Evolutionary conservation across 768 basidiomycete species (phyloP).

Genomic region (Stropharia rugosoannulata): DNA sequence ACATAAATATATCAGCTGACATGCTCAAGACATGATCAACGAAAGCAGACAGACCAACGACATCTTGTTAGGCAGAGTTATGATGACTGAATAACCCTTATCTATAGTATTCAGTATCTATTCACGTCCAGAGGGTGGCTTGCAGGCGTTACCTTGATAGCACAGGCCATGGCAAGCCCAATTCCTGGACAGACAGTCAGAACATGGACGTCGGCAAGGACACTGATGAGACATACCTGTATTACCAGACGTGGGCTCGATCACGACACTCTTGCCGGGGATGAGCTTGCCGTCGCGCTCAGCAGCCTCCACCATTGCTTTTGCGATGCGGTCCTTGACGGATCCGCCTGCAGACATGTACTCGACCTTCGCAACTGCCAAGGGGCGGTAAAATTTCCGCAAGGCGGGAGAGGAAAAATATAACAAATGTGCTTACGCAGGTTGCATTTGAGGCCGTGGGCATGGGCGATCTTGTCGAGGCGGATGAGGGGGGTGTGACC

Average conservation of each 20-base stretch:
- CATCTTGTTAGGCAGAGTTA: constrained; percentile 95
- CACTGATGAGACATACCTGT: constrained; percentile 59
- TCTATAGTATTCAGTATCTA: constrained; percentile 72
- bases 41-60: constrained; percentile 51
- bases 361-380: constrained; percentile 84
- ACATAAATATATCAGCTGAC: not conserved
- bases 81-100: constrained; percentile 91
- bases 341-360: constrained; percentile 90
- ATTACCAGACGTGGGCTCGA: constrained; percentile 95
- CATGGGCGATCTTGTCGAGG: constrained; percentile 73
- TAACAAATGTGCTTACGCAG: constrained; percentile 55
- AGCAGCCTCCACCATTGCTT: constrained; percentile 94
- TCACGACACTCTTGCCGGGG: constrained; percentile 86
- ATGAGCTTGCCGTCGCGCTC: constrained; percentile 84
- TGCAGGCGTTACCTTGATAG: constrained; percentile 73
- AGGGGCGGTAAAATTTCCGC: constrained; percentile 4
- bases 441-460: constrained; percentile 84
- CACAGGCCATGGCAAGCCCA: constrained; percentile 89
- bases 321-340: constrained; percentile 95
- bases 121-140: constrained; percentile 15
- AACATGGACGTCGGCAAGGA: not conserved
- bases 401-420: not conserved
- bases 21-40: not conserved
- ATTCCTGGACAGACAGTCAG: constrained; percentile 58
- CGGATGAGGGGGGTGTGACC: constrained; percentile 91